Conservation (phyloP, 306 rosid species). For the Ceratonia siliqua region DNA sequence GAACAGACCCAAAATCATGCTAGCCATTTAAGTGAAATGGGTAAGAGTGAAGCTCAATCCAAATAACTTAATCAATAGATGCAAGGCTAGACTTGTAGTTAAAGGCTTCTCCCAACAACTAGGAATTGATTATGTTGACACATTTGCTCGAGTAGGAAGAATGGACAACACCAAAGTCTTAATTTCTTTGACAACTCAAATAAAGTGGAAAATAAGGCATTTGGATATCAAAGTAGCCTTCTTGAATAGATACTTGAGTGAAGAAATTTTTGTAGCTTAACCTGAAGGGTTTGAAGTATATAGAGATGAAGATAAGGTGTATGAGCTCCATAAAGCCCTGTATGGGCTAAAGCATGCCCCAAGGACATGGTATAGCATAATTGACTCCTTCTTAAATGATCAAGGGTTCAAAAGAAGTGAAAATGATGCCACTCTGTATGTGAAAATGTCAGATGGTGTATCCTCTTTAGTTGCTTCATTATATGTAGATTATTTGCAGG, state of each 20-base stretch:
- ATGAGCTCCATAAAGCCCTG: background rate
- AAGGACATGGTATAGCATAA: too few species aligned
- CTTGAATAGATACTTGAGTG: background rate
- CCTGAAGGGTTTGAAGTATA: background rate
- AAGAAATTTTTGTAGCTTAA: background rate
- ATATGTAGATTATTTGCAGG: too few species aligned
- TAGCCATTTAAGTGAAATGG: background rate
- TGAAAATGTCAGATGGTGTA: too few species aligned
- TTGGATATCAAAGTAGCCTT: background rate
- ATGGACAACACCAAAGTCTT: background rate
- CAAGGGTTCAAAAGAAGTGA: too few species aligned
- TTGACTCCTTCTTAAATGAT: too few species aligned
- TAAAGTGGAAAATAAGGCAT: background rate
- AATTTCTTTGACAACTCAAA: background rate
- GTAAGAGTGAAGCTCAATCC: background rate
- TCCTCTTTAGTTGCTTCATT: too few species aligned
- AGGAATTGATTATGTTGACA: background rate
- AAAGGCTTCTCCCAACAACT: background rate
- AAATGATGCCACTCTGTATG: too few species aligned
- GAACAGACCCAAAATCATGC: background rate
- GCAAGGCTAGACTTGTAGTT: background rate
- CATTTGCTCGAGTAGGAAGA: background rate
- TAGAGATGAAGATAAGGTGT: background rate
- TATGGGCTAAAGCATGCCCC: background rate
- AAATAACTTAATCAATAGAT: background rate